These are phyloP conservation scores for Botrytis medusae DNA, from an alignment of 2,329 filamentous ascomycete species.

Conservation along the genomic window DNA sequence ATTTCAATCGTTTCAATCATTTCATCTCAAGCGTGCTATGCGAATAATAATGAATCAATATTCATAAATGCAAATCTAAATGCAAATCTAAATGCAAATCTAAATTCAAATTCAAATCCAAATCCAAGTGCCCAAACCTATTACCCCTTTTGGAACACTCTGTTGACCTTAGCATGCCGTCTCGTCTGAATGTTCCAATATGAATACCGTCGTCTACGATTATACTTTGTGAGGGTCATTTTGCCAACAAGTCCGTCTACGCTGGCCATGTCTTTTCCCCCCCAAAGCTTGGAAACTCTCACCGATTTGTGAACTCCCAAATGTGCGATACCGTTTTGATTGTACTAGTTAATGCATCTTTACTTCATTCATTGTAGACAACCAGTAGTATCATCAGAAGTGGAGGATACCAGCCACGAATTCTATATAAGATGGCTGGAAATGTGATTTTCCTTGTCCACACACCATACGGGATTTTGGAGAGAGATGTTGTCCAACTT, in stretches of 20 bases:
- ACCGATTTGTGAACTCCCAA: background rate
- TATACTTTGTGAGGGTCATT: background rate
- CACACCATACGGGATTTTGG: background rate
- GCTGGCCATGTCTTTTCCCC: background rate
- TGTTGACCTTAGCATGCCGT: fast-evolving
- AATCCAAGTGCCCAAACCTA: background rate
- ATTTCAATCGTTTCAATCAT: background rate
- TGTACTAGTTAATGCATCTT: constrained; percentile 2
- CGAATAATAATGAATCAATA: background rate
- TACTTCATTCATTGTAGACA: background rate
- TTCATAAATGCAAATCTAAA: background rate
- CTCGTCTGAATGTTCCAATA: background rate
- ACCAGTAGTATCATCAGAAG: background rate
- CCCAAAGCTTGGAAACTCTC: background rate
- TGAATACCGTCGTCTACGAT: background rate
- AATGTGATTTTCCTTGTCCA: background rate
- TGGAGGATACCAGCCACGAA: constrained; percentile 12
- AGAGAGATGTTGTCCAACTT: background rate
- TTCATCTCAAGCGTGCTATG: background rate
- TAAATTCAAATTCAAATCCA: background rate
- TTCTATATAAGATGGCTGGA: constrained; percentile 2
- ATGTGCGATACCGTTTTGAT: background rate
- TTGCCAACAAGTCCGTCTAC: background rate
- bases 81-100: no score
- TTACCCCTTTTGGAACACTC: background rate